Conservation (phyloP, 441 rosid species). For the Gossypium davidsonii region DNA sequence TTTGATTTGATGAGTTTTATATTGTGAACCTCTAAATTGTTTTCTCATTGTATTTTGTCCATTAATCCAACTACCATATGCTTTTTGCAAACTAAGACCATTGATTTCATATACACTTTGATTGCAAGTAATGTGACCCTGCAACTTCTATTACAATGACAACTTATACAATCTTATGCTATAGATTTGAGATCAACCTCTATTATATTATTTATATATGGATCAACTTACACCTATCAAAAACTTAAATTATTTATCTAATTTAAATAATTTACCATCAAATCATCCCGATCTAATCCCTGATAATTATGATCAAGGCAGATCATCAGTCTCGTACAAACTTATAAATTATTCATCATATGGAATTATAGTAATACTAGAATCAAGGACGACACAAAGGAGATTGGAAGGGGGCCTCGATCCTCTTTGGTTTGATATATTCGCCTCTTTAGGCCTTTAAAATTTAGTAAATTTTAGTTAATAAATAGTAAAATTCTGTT, state of each 20-base stretch:
- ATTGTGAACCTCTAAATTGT: background rate
- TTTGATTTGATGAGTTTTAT: background rate
- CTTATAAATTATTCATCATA: too few relatives aligned
- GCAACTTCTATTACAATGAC: conserved; percentile 7
- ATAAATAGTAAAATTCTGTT: too few relatives aligned
- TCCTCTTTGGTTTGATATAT: too few relatives aligned
- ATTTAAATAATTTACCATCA: background rate
- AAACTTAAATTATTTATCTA: background rate
- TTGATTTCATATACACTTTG: background rate
- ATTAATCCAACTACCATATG: background rate
- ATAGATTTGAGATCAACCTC: background rate
- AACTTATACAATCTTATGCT: conserved; percentile 1
- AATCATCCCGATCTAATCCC: too few relatives aligned
- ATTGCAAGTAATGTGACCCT: conserved; percentile 4
- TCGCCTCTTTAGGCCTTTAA: too few relatives aligned
- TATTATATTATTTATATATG: background rate
- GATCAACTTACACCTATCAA: background rate
- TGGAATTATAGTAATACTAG: too few relatives aligned
- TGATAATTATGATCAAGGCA: too few relatives aligned
- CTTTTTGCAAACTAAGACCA: background rate
- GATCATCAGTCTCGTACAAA: too few relatives aligned
- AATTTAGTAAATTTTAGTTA: too few relatives aligned
- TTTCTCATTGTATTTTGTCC: conserved; percentile 7
- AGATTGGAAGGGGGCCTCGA: too few relatives aligned
- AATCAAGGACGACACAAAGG: too few relatives aligned